Evolutionary conservation across 305 asterid species (phyloP).

Genomic region (Rubia tinctorum): DNA sequence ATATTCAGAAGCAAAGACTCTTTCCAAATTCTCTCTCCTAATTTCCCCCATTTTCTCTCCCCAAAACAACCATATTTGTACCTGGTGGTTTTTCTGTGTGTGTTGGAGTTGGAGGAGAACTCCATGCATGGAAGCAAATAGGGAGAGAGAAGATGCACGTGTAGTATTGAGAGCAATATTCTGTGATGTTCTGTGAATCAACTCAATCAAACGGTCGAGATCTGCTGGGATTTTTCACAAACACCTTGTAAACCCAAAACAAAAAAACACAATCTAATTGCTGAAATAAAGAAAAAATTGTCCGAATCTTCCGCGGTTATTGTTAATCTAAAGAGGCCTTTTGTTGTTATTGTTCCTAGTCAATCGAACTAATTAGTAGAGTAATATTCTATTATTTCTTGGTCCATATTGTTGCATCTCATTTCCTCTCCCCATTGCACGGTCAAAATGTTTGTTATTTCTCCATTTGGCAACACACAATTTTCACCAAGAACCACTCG

Average conservation of each 20-base stretch:
- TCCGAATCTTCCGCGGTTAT: conserved; percentile 44
- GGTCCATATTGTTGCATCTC: conserved; percentile 12
- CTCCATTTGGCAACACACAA: conserved; percentile 17
- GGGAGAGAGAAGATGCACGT: conserved; percentile 44
- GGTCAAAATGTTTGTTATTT: conserved; percentile 11
- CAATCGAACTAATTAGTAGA: conserved; percentile 22
- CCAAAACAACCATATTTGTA: not conserved
- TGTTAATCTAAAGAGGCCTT: no score
- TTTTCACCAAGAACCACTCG: no score
- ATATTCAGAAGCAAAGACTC: conserved; percentile 50
- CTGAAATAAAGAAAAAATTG: conserved; percentile 12
- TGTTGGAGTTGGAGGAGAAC: conserved; percentile 59
- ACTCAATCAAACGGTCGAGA: conserved; percentile 20
- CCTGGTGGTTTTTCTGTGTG: conserved; percentile 8
- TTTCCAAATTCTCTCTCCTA: no score
- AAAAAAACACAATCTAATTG: not conserved
- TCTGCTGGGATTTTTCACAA: conserved; percentile 14
- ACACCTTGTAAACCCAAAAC: not conserved
- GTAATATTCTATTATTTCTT: not conserved
- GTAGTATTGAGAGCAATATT: conserved; percentile 40
- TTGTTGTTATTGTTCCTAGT: conserved; percentile 21
- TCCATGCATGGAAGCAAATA: conserved; percentile 74
- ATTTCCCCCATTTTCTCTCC: no score
- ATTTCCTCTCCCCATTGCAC: conserved; percentile 6
- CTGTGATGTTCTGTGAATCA: conserved; percentile 21